phyloP scores from a whole-genome alignment of 257 asterid genomes.

The Nicotiana benthamiana region DNA sequence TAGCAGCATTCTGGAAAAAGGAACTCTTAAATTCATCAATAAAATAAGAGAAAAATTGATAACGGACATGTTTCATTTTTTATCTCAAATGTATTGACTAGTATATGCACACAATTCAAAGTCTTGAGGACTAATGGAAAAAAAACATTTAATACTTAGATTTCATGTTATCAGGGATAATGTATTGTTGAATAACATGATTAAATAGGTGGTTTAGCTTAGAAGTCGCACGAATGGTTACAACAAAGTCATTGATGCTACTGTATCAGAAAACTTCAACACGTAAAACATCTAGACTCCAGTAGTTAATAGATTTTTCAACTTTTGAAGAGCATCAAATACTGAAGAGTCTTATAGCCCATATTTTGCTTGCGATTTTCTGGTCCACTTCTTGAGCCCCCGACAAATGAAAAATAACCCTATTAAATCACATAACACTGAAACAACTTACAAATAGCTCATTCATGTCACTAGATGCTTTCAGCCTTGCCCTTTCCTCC shows the following conservation, averaged over 20 bases:
- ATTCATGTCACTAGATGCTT: slow-evolving; percentile 97
- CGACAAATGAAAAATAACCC: no score
- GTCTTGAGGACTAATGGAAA: not conserved
- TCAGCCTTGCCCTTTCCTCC: slow-evolving; percentile 93
- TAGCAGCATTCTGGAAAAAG: not conserved
- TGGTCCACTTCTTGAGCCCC: not conserved
- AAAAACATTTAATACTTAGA: not conserved
- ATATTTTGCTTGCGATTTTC: not conserved
- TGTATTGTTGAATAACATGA: no score
- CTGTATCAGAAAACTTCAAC: not conserved
- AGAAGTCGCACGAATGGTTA: not conserved
- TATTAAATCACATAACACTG: not conserved
- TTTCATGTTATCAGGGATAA: not conserved
- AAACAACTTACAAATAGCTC: slow-evolving; percentile 69
- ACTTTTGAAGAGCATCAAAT: not conserved
- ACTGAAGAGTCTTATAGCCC: not conserved
- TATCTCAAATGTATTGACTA: not conserved
- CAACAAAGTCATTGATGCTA: not conserved
- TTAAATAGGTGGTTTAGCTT: not conserved
- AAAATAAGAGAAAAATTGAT: not conserved
- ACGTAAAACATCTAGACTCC: not conserved
- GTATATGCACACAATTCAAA: not conserved
- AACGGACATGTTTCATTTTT: not conserved
- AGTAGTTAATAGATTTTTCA: not conserved
- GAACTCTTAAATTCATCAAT: not conserved